Base-by-base conservation (phyloP, 176 grass and related monocot genomes). In the Musa acuminata region DNA sequence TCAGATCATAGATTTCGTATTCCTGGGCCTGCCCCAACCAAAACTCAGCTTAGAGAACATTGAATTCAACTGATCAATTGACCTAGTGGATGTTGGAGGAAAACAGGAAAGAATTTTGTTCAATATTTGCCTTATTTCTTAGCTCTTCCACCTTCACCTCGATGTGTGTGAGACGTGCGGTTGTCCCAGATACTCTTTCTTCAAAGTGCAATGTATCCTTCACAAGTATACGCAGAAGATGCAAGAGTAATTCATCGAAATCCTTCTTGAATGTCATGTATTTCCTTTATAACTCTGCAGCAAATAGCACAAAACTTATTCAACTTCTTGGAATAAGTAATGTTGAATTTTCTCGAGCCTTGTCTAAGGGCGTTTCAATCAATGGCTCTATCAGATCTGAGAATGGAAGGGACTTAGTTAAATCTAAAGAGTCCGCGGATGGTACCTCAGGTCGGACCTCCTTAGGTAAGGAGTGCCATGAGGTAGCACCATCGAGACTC, bases 201-300 rank as follows among this genome's bases (percentile, higher is more conserved):
- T 99, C 86, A 19, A 94, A 99, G 83, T 99, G 86, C 63, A 94
- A 63, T 22, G 85, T 75, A 63, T 99, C 90, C 72, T 91, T 99
- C 21, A 99, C 95, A 68, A 99, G 80, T 11, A 76, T 85, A 17
- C 95, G 86, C 62, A 99, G 78, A 35, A 99, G 95, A 25, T 91
- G 95, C 80, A 99, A 77, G 21, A 99, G 90, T 62, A 99, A 53
- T 13, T 99, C 88, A 8, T 99, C 91, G 80, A 91, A 99, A 79
- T 99, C 95, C 78, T 94, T 99, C 83, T 99, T 99, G 52, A 84
- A 99, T 11, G 90, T 94, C 95, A 99, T 99, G 74, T 94, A 94
- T 54, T 94, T 99, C 54, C 88, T 84, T 68, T 26, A 26, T 94
- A 99, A 80, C 82, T 93, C 95, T 99, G 86, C 75, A 69, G 1